Evolutionary conservation across 495 filamentous ascomycete genomes (phyloP), one percentile per base, ranked within the genome.

Genomic region (Xylaria flabelliformis): DNA sequence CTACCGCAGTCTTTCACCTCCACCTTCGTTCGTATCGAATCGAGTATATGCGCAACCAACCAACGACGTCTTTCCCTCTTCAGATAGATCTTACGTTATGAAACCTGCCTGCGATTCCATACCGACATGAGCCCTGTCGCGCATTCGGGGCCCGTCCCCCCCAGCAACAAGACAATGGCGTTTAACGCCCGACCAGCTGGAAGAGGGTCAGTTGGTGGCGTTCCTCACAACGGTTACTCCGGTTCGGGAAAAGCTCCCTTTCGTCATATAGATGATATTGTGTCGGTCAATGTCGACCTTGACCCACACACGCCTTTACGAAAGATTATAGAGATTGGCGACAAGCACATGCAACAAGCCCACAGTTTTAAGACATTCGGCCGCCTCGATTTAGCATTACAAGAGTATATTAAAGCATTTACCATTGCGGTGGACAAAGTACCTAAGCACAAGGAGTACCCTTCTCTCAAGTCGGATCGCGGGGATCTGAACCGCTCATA

Each of bases 381-480:
- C 15, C 79, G 84, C n/a, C 83, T 82, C 6, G 86, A 88, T 67
- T 48, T 86, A 26, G 87, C 86, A 9, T 76, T 88, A 9, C 81
- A 84, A 34, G 93, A 97, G 59, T 98, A 93, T 80, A 85, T 98
- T 64, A 88, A 90, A 51, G 91, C 95, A 32, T 93, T 86, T 56
- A 90, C 93, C 59, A 90, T 98, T 70, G 85, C 91, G 44, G 85
- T 92, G 29, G 87, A 95, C 50, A 83, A 91, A 44, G 90, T 97
- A 44, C 94, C 94, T 10, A 83, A 84, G 44, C 90, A 94, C 72
- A 89, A 88, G 63, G 91, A 93, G 42, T 93, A 87, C 75, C 85
- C 84, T 17, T 80, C 82, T 17, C 76, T 91, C 24, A 79, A 83
- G 53, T 72, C 75, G 12, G 84, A 85, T 59, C 78, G 85, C 24